phyloP scores from a whole-genome alignment of 192 early-diverging fungal genomes.

The Linnemannia hyalina region DNA sequence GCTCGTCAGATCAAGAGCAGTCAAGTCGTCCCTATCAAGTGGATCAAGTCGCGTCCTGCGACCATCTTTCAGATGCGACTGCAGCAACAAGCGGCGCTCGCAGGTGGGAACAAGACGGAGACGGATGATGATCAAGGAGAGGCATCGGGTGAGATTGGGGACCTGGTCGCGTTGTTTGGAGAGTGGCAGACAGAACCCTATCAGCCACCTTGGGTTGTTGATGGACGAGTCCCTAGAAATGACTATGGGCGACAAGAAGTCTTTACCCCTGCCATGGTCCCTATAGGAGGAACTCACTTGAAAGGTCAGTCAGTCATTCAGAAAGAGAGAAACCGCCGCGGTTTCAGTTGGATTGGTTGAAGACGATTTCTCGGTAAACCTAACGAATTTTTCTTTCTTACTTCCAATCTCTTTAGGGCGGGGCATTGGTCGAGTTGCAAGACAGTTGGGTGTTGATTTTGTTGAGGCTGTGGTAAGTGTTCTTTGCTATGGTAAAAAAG shows the following conservation, averaged over 20 bases:
- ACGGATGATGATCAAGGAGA: constrained; percentile 12
- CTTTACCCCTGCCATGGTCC: constrained; percentile 88
- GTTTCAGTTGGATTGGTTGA: not conserved
- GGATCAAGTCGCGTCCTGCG: constrained; percentile 42
- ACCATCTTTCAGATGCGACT: constrained; percentile 48
- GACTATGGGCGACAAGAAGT: constrained; percentile 88
- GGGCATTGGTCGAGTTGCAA: constrained; percentile 75
- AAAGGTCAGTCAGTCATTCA: constrained; percentile 59
- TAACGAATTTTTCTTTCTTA: not conserved
- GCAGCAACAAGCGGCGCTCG: constrained; percentile 45
- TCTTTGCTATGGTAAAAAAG: not conserved
- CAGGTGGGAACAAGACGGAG: constrained; percentile 14
- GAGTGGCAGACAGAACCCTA: constrained; percentile 90
- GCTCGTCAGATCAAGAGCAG: constrained; percentile 64
- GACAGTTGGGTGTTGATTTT: constrained; percentile 82
- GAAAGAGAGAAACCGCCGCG: not conserved
- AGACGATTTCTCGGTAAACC: not conserved
- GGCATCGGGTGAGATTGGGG: constrained; percentile 5
- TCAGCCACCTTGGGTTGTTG: constrained; percentile 57
- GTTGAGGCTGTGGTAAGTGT: constrained; percentile 83
- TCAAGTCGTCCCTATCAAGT: constrained; percentile 25
- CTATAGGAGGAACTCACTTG: constrained; percentile 82
- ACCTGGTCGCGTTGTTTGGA: constrained; percentile 74
- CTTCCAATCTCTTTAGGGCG: constrained; percentile 50
- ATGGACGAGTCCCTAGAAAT: constrained; percentile 88